Evolutionary conservation across 495 filamentous ascomycete genomes (phyloP).

Genomic region (Xylaria castorea): DNA sequence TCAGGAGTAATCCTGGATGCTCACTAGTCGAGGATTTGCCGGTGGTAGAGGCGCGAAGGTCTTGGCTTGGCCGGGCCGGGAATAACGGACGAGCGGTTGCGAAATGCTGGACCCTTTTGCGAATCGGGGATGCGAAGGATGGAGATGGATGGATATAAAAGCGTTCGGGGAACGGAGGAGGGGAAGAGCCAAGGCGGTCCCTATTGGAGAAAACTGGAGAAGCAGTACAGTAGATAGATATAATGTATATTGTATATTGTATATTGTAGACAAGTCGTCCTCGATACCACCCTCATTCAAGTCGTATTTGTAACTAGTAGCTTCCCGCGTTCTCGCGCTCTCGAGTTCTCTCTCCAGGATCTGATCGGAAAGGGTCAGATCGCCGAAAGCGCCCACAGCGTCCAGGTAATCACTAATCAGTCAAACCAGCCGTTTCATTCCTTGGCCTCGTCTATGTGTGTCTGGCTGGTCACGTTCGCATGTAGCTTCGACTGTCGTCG

Average conservation of each 20-base stretch:
- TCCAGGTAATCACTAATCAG: conserved; percentile 16
- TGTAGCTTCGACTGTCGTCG: background rate
- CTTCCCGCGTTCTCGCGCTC: conserved; percentile 4
- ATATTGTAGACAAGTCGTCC: background rate
- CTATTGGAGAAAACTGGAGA: conserved; percentile 31
- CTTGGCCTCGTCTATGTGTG: background rate
- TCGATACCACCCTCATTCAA: conserved; percentile 11
- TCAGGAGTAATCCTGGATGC: conserved; percentile 3
- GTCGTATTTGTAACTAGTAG: conserved; percentile 17
- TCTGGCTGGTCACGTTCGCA: conserved; percentile 8
- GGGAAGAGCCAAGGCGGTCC: conserved; percentile 21
- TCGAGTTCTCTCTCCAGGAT: background rate
- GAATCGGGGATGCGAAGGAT: conserved; percentile 29
- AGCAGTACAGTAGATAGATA: background rate
- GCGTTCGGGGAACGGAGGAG: conserved; percentile 11
- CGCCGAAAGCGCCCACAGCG: conserved; percentile 13
- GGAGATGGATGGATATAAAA: conserved; percentile 26
- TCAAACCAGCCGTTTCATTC: background rate
- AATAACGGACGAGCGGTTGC: conserved; percentile 28
- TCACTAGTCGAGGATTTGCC: conserved; percentile 6
- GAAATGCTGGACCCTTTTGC: conserved; percentile 24
- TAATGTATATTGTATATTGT: background rate
- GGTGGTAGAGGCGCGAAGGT: background rate
- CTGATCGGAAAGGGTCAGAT: conserved; percentile 13
- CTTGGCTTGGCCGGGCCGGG: conserved; percentile 26